Percentiles rank a stretch among this genome's conserved stretches.
Conservation (phyloP, 441 rosid genomes). For the Populus hybrid region DNA sequence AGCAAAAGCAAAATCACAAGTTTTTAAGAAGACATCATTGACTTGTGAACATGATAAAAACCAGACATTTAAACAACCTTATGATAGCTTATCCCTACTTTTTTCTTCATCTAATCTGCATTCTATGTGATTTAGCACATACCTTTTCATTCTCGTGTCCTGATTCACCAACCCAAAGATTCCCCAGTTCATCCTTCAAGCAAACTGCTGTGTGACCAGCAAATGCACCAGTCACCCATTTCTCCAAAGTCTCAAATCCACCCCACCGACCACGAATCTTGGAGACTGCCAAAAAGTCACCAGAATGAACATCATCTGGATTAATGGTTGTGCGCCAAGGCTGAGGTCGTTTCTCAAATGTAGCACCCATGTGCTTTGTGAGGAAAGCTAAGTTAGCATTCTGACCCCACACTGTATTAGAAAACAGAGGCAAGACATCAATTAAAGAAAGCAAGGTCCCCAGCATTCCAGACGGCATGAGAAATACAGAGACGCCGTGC, state of each 20-base stretch:
- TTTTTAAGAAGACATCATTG: not conserved
- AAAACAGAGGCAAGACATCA: slow-evolving; percentile 83
- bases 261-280: slow-evolving; percentile 99
- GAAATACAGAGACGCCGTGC: slow-evolving; percentile 88
- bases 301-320: slow-evolving; percentile 75
- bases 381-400: slow-evolving; percentile 79
- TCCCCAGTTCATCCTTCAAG: slow-evolving; percentile 82
- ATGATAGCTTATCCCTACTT: not conserved
- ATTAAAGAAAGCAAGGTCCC: slow-evolving; percentile 76
- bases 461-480: slow-evolving; percentile 92
- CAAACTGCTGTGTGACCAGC: slow-evolving; percentile 99
- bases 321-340: slow-evolving; percentile 63
- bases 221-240: slow-evolving; percentile 98
- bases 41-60: not conserved
- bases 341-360: slow-evolving; percentile 69
- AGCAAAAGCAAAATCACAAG: not conserved
- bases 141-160: slow-evolving; percentile 98
- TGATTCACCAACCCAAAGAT: slow-evolving; percentile 99
- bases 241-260: slow-evolving; percentile 94
- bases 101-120: not conserved
- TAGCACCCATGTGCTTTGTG: slow-evolving; percentile 82
- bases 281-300: slow-evolving; percentile 87
- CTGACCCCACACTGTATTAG: slow-evolving; percentile 87
- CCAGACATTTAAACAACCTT: not conserved
- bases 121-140: not conserved